Evolutionary conservation across 2,329 filamentous ascomycete species (phyloP), one percentile per base, ranked within the genome.

Genomic region (Xenoacremonium recifei): DNA sequence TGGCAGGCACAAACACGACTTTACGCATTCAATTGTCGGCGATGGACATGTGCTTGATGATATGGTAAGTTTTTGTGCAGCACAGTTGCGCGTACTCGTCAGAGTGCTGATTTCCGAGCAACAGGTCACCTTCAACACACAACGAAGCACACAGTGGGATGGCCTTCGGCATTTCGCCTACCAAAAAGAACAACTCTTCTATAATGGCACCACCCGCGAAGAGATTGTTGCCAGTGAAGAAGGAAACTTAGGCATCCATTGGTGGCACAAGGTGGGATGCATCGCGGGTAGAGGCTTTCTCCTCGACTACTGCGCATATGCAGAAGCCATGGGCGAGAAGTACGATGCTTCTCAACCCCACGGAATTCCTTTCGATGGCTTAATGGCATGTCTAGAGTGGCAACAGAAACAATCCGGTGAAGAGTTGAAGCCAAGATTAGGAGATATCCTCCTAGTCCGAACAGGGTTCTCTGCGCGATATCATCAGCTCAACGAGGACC

Each of bases 151-250:
- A 1, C 42, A 45, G 16, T 45, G 38, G 42, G 42, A 45, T 16
- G 38, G 42, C 12, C 12, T 45, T 6, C 38, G 38, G 6, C 42
- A 45, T 10, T 45, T 45, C n/a, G 42, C 38, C 11, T 45, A 41
- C 15, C 42, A 45, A 31, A 45, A 41, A 9, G 42, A 45, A 16
- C 34, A 37, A 9, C 37, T 41, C 15, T 45, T 45, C 19, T 45
- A 45, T n/a, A 45, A 45, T 11, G 42, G 38, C 5, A 37, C 29
- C 5, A 44, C 37, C 6, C 30, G 34, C 19, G 33, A 44, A 3
- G 42, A 40, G 3, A 44, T 44, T 21, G 17, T 40, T 5, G 13
- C 25, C 2, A 12, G 23, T 5, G 19, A 16, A 4, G 37, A 36
- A 4, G 42, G 42, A 7, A 40, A 34, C 13, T 18, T 44, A 11